Evolutionary conservation across 2,329 filamentous ascomycete genomes (phyloP).

Genomic region (Penicillium sp.): DNA sequence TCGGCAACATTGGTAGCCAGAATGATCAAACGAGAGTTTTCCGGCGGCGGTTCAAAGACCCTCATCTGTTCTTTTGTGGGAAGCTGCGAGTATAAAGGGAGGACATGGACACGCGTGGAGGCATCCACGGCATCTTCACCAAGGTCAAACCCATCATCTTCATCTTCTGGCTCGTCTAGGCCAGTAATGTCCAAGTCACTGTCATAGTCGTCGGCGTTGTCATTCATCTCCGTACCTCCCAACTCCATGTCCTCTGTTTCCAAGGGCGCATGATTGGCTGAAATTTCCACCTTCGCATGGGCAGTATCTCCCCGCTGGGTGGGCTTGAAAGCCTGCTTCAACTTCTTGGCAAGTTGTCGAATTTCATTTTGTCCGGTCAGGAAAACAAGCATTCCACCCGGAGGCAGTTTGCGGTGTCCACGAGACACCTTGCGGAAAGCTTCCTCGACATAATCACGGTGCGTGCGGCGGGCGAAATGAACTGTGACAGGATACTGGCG

Average conservation of each 20-base stretch:
- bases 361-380: conserved; percentile 94
- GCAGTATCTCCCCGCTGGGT: conserved; percentile 51
- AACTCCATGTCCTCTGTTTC: conserved; percentile 88
- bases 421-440: conserved; percentile 81
- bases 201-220: conserved; percentile 50
- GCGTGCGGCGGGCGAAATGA: conserved; percentile 81
- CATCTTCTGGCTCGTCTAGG: conserved; percentile 57
- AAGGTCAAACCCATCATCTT: conserved; percentile 68
- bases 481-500: conserved; percentile 86
- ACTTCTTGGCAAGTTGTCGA: conserved; percentile 70
- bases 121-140: conserved; percentile 59
- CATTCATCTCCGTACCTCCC: conserved; percentile 55
- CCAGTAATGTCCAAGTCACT: conserved; percentile 62
- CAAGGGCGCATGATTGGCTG: conserved; percentile 72
- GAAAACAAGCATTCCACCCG: conserved; percentile 89
- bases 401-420: conserved; percentile 85
- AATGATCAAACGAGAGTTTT: conserved; percentile 80
- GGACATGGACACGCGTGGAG: conserved; percentile 72
- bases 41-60: conserved; percentile 82
- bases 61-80: conserved; percentile 86
- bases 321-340: conserved; percentile 67
- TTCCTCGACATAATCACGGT: conserved; percentile 86
- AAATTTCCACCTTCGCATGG: conserved; percentile 69
- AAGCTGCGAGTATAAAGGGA: conserved; percentile 92
- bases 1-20: conserved; percentile 96